Percentiles rank a stretch among this genome's conserved stretches.
phyloP scores from a whole-genome alignment of 371 early-diverging fungal species.

The Syncephalastrum monosporum region DNA sequence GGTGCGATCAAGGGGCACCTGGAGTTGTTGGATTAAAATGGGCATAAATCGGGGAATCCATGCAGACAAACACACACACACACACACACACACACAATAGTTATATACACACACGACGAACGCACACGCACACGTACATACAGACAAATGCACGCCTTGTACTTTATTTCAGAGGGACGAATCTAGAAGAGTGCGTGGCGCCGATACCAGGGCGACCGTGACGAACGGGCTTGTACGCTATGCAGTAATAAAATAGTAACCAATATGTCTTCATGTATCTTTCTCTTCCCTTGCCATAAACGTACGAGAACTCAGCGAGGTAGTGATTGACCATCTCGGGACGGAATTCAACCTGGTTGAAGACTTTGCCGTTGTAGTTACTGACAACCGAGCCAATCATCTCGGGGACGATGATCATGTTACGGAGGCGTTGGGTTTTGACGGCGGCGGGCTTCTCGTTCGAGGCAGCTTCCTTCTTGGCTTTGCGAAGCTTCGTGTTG shows the following conservation, averaged over 20 bases:
- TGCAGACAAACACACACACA: no score
- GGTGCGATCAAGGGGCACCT: slow-evolving; percentile 94
- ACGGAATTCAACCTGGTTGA: slow-evolving; percentile 98
- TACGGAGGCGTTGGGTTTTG: slow-evolving; percentile 97
- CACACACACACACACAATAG: no score
- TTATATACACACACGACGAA: no score
- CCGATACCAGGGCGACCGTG: slow-evolving; percentile 99
- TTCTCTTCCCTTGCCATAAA: no score
- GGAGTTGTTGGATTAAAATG: slow-evolving; percentile 50
- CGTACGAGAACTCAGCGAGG: slow-evolving; percentile 78
- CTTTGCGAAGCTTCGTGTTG: slow-evolving; percentile 94
- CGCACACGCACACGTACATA: neutral
- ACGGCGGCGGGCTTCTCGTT: slow-evolving; percentile 93
- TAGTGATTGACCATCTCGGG: slow-evolving; percentile 99
- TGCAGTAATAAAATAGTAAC: neutral
- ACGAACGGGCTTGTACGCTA: slow-evolving; percentile 87
- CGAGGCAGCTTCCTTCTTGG: slow-evolving; percentile 86
- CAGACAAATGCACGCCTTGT: neutral
- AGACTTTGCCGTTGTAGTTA: slow-evolving; percentile 98
- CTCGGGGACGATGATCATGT: slow-evolving; percentile 98
- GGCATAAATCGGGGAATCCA: no score
- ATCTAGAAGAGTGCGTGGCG: slow-evolving; percentile 92
- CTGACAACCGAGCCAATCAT: slow-evolving; percentile 97
- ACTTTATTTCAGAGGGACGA: slow-evolving; percentile 73
- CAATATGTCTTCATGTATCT: no score